Conservation (phyloP, 331 rosid genomes). For the Ulmus americana region DNA sequence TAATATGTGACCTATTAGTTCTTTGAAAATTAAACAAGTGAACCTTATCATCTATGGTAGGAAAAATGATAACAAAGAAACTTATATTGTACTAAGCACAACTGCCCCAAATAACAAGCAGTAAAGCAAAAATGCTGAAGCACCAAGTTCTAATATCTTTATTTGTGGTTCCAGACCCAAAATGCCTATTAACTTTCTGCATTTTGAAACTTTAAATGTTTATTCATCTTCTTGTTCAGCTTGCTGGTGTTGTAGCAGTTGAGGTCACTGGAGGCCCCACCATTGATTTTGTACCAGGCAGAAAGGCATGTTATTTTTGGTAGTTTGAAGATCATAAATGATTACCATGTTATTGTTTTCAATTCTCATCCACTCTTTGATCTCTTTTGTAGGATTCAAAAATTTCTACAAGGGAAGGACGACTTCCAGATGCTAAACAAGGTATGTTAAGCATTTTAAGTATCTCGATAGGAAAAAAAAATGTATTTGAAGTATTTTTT, state of each 20-base stretch:
- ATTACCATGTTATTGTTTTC: slow-evolving; percentile 10
- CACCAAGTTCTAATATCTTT: background rate
- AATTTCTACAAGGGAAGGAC: slow-evolving; percentile 64
- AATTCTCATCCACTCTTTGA: background rate
- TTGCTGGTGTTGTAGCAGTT: slow-evolving; percentile 96
- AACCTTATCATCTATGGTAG: background rate
- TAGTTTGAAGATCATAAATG: slow-evolving; percentile 23
- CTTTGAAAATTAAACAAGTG: too few species aligned
- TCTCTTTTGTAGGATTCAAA: slow-evolving; percentile 37
- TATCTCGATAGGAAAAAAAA: background rate
- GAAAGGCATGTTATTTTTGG: slow-evolving; percentile 45
- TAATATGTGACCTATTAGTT: background rate
- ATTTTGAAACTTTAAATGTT: background rate
- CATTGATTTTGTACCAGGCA: slow-evolving; percentile 72
- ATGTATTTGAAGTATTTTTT: background rate
- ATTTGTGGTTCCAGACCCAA: background rate
- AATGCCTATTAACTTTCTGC: background rate
- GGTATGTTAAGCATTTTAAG: slow-evolving; percentile 27
- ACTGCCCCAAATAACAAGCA: too few species aligned
- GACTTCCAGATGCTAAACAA: slow-evolving; percentile 77
- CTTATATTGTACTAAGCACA: background rate
- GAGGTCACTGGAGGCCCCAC: slow-evolving; percentile 98
- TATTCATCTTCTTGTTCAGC: slow-evolving; percentile 41
- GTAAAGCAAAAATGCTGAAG: background rate
- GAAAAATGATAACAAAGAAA: background rate